Evolutionary conservation across 371 early-diverging fungal species (phyloP).

Genomic region (Batkoa obscura): DNA sequence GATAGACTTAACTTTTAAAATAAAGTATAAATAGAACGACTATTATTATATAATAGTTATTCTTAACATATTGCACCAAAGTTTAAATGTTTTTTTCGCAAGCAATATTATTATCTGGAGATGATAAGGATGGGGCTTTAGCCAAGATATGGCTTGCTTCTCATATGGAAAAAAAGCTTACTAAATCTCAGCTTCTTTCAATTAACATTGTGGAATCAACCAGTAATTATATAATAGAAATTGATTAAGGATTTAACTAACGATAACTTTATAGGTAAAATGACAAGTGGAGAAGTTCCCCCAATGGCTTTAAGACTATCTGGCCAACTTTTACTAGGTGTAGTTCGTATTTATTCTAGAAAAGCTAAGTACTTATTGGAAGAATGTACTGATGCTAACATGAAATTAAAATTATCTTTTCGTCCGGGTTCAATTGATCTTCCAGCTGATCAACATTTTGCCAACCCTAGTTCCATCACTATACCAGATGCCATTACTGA

Average conservation of each 20-base stretch:
- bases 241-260: not conserved
- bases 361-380: conserved; percentile 92
- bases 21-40: too few species aligned
- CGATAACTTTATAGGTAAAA: conserved; percentile 33
- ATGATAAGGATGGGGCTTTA: conserved; percentile 47
- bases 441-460: conserved; percentile 50
- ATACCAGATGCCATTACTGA: conserved; percentile 71
- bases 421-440: conserved; percentile 73
- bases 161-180: conserved; percentile 91
- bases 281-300: conserved; percentile 54
- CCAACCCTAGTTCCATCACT: conserved; percentile 65
- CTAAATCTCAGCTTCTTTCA: conserved; percentile 80
- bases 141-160: conserved; percentile 97
- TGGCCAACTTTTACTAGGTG: conserved; percentile 92
- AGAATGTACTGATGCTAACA: conserved; percentile 90
- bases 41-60: too few species aligned
- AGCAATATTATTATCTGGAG: conserved; percentile 43
- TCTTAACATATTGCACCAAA: too few species aligned
- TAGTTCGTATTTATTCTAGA: conserved; percentile 86
- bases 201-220: conserved; percentile 73
- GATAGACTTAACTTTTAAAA: too few species aligned
- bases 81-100: conserved; percentile 54
- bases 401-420: conserved; percentile 86
- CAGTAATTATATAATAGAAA: conserved; percentile 22
- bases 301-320: conserved; percentile 86